phyloP scores from a whole-genome alignment of 2,329 filamentous ascomycete species.

The Cercospora canescens region DNA sequence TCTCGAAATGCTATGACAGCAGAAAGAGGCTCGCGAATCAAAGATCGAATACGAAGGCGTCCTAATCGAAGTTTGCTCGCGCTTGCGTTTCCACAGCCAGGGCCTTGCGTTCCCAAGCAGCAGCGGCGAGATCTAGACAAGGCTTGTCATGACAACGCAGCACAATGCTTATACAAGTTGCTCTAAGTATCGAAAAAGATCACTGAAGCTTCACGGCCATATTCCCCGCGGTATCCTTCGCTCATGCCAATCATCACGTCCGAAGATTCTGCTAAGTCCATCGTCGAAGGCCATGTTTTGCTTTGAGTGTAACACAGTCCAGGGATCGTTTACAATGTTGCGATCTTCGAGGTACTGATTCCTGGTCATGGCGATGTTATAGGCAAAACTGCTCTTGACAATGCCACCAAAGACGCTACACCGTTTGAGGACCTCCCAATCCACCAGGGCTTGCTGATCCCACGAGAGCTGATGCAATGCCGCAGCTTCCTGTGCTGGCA shows the following conservation, averaged over 20 bases:
- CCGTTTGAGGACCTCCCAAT: conserved; percentile 52
- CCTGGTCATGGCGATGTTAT: conserved; percentile 50
- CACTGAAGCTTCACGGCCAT: conserved; percentile 26
- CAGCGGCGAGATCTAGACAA: background rate
- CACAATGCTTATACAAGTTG: background rate
- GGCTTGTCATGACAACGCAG: background rate
- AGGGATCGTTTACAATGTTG: conserved; percentile 28
- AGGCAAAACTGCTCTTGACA: conserved; percentile 49
- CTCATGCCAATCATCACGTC: conserved; percentile 29
- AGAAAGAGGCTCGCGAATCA: background rate
- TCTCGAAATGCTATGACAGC: background rate
- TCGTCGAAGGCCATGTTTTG: conserved; percentile 31
- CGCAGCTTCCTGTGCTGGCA: conserved; percentile 39
- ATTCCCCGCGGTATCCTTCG: conserved; percentile 29
- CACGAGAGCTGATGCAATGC: conserved; percentile 43
- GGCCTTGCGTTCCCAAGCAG: background rate
- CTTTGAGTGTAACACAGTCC: conserved; percentile 27
- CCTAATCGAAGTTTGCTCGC: background rate
- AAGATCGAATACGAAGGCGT: background rate
- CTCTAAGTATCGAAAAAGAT: background rate
- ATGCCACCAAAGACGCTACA: conserved; percentile 48
- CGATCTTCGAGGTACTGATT: conserved; percentile 33
- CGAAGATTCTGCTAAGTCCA: conserved; percentile 31
- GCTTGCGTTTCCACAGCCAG: background rate
- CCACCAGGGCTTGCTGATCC: conserved; percentile 54